Percentiles rank a stretch among this genome's conserved stretches.
These are phyloP conservation scores for Cetraspora pellucida DNA, from an alignment of 192 early-diverging fungal species.

Conservation along the genomic window DNA sequence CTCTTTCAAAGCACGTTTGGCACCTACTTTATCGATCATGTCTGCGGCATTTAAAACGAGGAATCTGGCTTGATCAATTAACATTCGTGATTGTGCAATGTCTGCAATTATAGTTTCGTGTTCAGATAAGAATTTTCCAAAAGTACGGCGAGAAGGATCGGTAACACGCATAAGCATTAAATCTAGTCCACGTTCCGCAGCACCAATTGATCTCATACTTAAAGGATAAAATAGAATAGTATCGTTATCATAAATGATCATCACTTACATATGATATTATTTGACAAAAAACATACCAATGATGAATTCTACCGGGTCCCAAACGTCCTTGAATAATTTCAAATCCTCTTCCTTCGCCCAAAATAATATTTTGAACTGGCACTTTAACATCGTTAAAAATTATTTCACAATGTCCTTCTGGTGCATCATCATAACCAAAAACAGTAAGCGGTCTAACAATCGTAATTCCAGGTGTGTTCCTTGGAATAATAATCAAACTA, in stretches of 20 bases:
- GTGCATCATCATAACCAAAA: constrained; percentile 96
- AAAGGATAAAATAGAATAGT: not conserved
- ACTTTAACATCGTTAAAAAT: constrained; percentile 87
- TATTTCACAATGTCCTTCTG: constrained; percentile 96
- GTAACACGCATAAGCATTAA: constrained; percentile 83
- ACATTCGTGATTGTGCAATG: constrained; percentile 85
- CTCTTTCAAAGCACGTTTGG: constrained; percentile 89
- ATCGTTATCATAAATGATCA: not conserved
- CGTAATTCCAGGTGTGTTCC: constrained; percentile 77
- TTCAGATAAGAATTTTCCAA: constrained; percentile 81
- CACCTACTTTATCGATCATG: constrained; percentile 83
- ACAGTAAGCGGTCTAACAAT: constrained; percentile 85
- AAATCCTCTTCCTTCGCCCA: constrained; percentile 97
- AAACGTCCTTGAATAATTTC: constrained; percentile 97
- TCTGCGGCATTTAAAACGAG: constrained; percentile 92
- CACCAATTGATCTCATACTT: constrained; percentile 89
- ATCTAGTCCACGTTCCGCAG: constrained; percentile 90
- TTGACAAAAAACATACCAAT: constrained; percentile 58
- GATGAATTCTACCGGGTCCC: constrained; percentile 97
- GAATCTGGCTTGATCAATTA: constrained; percentile 89
- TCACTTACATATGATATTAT: too few relatives aligned
- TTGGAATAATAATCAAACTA: constrained; percentile 86
- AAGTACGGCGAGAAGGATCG: constrained; percentile 75
- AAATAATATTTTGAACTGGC: constrained; percentile 82
- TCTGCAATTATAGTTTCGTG: constrained; percentile 83